phyloP scores from a whole-genome alignment of 495 filamentous ascomycete genomes.

The Tuber indicum region DNA sequence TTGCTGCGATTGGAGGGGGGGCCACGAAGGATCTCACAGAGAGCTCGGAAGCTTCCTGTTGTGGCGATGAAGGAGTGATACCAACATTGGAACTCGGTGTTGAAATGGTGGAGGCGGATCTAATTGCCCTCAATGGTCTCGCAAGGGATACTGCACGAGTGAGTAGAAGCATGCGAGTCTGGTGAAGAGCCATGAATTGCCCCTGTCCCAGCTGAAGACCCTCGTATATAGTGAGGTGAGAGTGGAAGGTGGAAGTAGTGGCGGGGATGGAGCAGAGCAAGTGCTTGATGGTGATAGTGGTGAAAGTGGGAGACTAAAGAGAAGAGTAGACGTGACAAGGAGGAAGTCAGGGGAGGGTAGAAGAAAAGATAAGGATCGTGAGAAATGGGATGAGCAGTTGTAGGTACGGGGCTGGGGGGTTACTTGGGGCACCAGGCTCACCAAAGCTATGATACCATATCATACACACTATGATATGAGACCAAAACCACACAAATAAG shows the following conservation, averaged over 20 bases:
- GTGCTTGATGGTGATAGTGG: background rate
- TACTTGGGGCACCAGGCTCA: background rate
- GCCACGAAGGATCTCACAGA: background rate
- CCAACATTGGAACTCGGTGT: background rate
- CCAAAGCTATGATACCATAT: background rate
- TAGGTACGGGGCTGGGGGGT: background rate
- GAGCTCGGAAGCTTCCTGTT: background rate
- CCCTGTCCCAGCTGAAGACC: background rate
- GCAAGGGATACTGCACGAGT: background rate
- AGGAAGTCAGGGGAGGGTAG: background rate
- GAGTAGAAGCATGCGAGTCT: background rate
- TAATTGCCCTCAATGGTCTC: background rate
- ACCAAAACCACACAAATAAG: background rate
- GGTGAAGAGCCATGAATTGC: background rate
- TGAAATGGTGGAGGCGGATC: slow-evolving; percentile 2
- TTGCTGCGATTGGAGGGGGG: slow-evolving; percentile 11
- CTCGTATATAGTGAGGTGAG: background rate
- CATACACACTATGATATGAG: background rate
- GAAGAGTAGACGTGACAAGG: slow-evolving; percentile 8
- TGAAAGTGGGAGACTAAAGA: slow-evolving; percentile 11
- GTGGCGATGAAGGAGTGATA: background rate
- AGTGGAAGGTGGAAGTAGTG: background rate
- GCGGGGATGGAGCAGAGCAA: background rate
- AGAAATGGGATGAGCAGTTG: background rate
- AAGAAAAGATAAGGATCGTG: background rate